Base-by-base conservation (phyloP, 108 stramenopile species). In the Discostella pseudostelligera region DNA sequence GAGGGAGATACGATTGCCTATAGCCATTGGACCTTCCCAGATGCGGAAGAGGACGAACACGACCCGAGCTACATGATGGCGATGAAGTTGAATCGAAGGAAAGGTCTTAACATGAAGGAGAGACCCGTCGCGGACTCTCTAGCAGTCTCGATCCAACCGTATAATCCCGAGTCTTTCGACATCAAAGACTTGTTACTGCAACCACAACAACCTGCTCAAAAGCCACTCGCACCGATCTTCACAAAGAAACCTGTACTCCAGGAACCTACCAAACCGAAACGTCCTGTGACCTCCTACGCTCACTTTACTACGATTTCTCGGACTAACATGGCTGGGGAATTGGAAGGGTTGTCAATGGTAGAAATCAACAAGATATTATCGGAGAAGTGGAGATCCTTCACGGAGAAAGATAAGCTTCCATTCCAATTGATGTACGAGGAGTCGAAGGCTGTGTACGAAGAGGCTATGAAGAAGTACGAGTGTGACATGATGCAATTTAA, bases 31-130 rank as follows among this genome's bases (percentile, higher is more conserved):
- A 86, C 87, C 8, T 94, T 94, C 68, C 93, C 93, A 9, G 93
- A 94, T 58, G 82, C 82, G 25, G 72, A 84, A 10, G 24, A 63
- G 46, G 90, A 94, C 26, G 60, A 65, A 20, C 67, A 80, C n/a
- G 90, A 89, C 51, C 86, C 88, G 5, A 86, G 84, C 56, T 94
- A 94, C 62, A 91, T 94, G 93, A 90, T 94, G 93, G 89, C 83
- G 6, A 62, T 75, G 61, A 83, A 83, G 66, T 67, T 94, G 42
- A 68, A 90, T 45, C 81, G 88, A 25, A 83, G 76, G 68, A 54
- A 14, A 28, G 71, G 81, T 36, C 48, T 64, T 22, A 72, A 72
- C 4, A 70, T 80, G 14, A 56, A 58, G 25, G 61, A 54, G 16
- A 70, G 69, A 32, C 76, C 84, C 20, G 70, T 93, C 5, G 83